Percentiles rank a stretch among this genome's conserved stretches.
Evolutionary conservation across 2,329 filamentous ascomycete species (phyloP).

Genomic region (Periglandula ipomoeae): DNA sequence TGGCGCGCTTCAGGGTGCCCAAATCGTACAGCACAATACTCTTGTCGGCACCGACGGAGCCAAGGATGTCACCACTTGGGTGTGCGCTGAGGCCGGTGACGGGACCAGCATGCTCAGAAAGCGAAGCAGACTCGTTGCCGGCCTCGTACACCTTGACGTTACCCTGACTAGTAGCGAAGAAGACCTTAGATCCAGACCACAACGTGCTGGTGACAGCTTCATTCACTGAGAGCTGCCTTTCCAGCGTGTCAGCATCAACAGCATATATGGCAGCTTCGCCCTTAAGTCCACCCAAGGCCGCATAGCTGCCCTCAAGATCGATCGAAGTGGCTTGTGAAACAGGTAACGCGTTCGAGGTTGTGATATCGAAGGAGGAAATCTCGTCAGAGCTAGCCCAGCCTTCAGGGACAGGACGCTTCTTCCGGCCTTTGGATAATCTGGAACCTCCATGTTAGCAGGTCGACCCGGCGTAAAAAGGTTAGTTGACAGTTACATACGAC

Average conservation of each 20-base stretch:
- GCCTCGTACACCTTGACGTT: slow-evolving; percentile 71
- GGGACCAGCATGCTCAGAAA: slow-evolving; percentile 75
- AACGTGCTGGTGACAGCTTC: slow-evolving; percentile 57
- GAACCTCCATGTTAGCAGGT: slow-evolving; percentile 2
- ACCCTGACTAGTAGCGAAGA: slow-evolving; percentile 68
- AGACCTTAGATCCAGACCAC: slow-evolving; percentile 59
- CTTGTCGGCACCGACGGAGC: slow-evolving; percentile 85
- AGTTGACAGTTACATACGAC: slow-evolving; percentile 47
- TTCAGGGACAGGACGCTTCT: slow-evolving; percentile 78
- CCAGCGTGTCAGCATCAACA: slow-evolving; percentile 54
- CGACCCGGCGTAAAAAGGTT: slow-evolving; percentile 7
- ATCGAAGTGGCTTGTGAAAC: slow-evolving; percentile 42
- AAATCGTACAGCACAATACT: slow-evolving; percentile 87
- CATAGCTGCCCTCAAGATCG: slow-evolving; percentile 49
- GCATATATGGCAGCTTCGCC: slow-evolving; percentile 71
- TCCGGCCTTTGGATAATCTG: slow-evolving; percentile 78
- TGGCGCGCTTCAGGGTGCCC: slow-evolving; percentile 54
- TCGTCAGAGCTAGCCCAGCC: slow-evolving; percentile 74
- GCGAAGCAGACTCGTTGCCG: slow-evolving; percentile 57
- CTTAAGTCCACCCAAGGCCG: slow-evolving; percentile 65
- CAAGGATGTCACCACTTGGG: slow-evolving; percentile 72
- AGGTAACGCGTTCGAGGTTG: slow-evolving; percentile 35
- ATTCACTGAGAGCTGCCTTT: slow-evolving; percentile 57
- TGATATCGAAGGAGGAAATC: slow-evolving; percentile 43
- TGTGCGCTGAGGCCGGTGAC: slow-evolving; percentile 72